Percentiles rank a stretch among this genome's conserved stretches.
Conservation (phyloP, 768 basidiomycete genomes). For the Rhodosporidiobolus sp. region DNA sequence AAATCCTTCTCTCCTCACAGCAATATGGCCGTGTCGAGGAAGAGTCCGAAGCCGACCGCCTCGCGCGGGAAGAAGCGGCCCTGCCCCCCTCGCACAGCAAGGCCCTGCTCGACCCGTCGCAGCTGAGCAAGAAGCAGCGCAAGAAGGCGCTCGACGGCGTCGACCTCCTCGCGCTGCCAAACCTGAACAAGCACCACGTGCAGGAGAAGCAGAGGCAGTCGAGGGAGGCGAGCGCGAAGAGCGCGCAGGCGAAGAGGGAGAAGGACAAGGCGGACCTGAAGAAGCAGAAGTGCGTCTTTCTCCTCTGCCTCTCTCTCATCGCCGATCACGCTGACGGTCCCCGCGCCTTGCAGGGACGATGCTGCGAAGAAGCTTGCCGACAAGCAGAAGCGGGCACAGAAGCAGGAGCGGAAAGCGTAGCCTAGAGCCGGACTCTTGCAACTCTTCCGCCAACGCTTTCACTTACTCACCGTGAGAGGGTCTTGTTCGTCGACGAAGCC, state of each 20-base stretch:
- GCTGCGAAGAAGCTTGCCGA: slow-evolving; percentile 36
- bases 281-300: slow-evolving; percentile 34
- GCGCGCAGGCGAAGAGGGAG: slow-evolving; percentile 29
- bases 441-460: too few relatives aligned
- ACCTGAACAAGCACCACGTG: slow-evolving; percentile 31
- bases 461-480: too few relatives aligned
- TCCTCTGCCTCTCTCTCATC: background rate
- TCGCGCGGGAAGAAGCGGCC: background rate
- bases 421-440: background rate
- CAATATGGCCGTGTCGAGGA: slow-evolving; percentile 31
- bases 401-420: slow-evolving; percentile 27
- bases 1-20: slow-evolving; percentile 10
- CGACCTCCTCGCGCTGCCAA: slow-evolving; percentile 33
- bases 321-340: background rate
- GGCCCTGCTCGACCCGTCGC: slow-evolving; percentile 12
- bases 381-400: slow-evolving; percentile 35
- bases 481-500: too few relatives aligned
- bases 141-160: slow-evolving; percentile 39
- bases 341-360: slow-evolving; percentile 19
- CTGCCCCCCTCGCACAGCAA: background rate
- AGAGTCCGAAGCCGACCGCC: slow-evolving; percentile 12
- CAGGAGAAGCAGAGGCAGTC: slow-evolving; percentile 4
- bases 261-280: slow-evolving; percentile 31
- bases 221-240: background rate
- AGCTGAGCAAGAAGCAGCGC: slow-evolving; percentile 32